A percentile compares a stretch with the other conserved stretches of the same genome.
Evolutionary conservation across 2,329 filamentous ascomycete genomes (phyloP).

Genomic region (Pezizomycotina sp.): DNA sequence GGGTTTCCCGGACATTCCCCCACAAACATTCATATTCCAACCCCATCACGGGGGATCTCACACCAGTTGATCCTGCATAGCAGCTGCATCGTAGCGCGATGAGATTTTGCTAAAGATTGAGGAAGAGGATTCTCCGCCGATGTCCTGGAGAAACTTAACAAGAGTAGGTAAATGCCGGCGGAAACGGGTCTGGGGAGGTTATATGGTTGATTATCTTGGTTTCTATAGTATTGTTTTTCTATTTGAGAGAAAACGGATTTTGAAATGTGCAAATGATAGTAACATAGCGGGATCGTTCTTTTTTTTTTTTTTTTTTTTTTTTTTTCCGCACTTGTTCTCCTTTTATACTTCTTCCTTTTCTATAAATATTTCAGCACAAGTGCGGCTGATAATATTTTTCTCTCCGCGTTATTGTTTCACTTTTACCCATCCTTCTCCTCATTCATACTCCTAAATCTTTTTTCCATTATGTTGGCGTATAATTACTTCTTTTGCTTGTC

Average conservation of each 20-base stretch:
- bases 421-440: no score
- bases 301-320: slow-evolving; percentile 2
- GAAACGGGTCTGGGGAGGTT: slow-evolving; percentile 3
- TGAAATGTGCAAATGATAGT: neutral
- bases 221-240: slow-evolving; percentile 4
- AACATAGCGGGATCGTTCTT: neutral
- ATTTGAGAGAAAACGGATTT: slow-evolving; percentile 1
- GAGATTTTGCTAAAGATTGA: slow-evolving; percentile 5
- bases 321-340: no score
- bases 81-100: slow-evolving; percentile 6
- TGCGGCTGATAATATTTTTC: no score
- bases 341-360: no score
- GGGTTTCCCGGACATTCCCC: no score
- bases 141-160: slow-evolving; percentile 1
- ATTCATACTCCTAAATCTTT: no score
- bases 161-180: slow-evolving; percentile 14
- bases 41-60: no score
- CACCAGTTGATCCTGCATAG: neutral
- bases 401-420: no score
- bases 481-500: no score
- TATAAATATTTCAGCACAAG: no score
- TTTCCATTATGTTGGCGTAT: no score
- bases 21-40: no score
- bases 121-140: slow-evolving; percentile 1
- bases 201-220: slow-evolving; percentile 5